A percentile compares a stretch with the other conserved stretches of the same genome.
These are phyloP conservation scores for Vanilla planifolia DNA, from an alignment of 106 monocot genomes.

Conservation along the genomic window DNA sequence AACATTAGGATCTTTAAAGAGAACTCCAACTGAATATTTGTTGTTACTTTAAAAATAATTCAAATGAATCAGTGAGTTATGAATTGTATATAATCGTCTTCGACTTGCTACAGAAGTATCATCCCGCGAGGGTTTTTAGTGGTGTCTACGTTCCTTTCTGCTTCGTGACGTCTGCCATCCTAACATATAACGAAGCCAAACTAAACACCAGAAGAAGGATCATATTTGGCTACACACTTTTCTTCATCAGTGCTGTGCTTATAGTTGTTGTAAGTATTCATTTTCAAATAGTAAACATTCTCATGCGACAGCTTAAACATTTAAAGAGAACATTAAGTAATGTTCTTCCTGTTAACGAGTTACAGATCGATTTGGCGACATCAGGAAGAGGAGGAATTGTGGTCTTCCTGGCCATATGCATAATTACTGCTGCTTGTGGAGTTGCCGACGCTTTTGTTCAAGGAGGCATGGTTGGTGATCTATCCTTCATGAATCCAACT, in stretches of 20 bases:
- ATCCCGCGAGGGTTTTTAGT: too few species aligned
- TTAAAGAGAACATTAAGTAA: not conserved
- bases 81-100: not conserved
- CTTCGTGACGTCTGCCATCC: slow-evolving; percentile 26
- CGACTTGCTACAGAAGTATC: slow-evolving; percentile 26
- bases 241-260: slow-evolving; percentile 60
- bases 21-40: not conserved
- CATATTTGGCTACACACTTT: slow-evolving; percentile 47
- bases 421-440: slow-evolving; percentile 55
- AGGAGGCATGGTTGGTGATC: slow-evolving; percentile 80
- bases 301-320: too few species aligned
- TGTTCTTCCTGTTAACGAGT: not conserved
- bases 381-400: slow-evolving; percentile 63
- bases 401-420: slow-evolving; percentile 46
- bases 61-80: not conserved
- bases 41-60: not conserved
- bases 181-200: slow-evolving; percentile 62
- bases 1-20: too few species aligned
- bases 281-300: too few species aligned
- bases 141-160: slow-evolving; percentile 66
- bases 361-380: slow-evolving; percentile 72
- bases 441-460: slow-evolving; percentile 77
- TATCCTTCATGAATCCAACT: slow-evolving; percentile 75
- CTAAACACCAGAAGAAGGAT: slow-evolving; percentile 63
- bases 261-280: slow-evolving; percentile 60